Evolutionary conservation across 2,329 filamentous ascomycete genomes (phyloP).

Genomic region (Colletotrichum simmondsii): DNA sequence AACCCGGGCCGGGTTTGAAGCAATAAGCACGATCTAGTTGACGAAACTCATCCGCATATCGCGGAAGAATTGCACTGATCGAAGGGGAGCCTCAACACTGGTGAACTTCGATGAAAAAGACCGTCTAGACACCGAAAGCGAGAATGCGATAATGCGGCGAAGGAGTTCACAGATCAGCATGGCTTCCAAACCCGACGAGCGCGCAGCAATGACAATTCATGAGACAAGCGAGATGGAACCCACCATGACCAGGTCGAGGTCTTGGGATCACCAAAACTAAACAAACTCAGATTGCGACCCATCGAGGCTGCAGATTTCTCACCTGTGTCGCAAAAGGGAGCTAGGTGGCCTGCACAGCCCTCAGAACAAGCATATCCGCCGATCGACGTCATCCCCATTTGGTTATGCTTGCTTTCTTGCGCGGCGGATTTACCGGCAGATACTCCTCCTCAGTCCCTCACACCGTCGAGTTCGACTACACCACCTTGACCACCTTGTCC

Average conservation of each 20-base stretch:
- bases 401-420: slow-evolving; percentile 28
- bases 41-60: not conserved
- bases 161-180: not conserved
- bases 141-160: not conserved
- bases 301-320: slow-evolving; percentile 9
- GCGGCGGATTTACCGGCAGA: slow-evolving; percentile 21
- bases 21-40: not conserved
- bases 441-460: not conserved
- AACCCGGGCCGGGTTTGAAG: not conserved
- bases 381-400: slow-evolving; percentile 20
- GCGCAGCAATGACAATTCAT: slow-evolving; percentile 24
- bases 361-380: slow-evolving; percentile 17
- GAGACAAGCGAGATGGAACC: slow-evolving; percentile 10
- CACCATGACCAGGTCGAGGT: not conserved
- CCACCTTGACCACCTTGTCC: not conserved
- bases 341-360: slow-evolving; percentile 19
- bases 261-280: slow-evolving; percentile 13
- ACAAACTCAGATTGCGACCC: slow-evolving; percentile 16
- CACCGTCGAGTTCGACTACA: not conserved
- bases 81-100: not conserved
- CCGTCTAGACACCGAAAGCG: not conserved
- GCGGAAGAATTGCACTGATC: not conserved
- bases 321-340: slow-evolving; percentile 27
- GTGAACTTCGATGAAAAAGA: not conserved
- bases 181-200: not conserved